These are phyloP conservation scores for Baudoinia panamericana DNA, from an alignment of 495 filamentous ascomycete genomes.

Conservation along the genomic window DNA sequence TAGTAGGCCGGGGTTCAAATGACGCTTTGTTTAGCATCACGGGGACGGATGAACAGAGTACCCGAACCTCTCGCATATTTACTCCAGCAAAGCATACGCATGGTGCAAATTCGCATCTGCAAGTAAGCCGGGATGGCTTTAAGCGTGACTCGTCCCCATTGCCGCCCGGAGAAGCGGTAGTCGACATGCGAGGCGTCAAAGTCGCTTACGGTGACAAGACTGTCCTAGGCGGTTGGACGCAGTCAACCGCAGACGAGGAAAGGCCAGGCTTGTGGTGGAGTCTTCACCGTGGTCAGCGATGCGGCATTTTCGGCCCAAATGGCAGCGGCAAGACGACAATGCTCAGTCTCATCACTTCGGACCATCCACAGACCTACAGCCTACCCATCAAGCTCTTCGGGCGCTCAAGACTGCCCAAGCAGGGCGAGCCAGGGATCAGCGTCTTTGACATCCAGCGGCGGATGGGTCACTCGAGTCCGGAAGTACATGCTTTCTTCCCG, in stretches of 20 bases:
- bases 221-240: conserved; percentile 67
- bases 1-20: conserved; percentile 40
- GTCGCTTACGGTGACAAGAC: conserved; percentile 68
- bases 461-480: conserved; percentile 83
- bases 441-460: conserved; percentile 84
- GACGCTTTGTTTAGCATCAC: too few relatives aligned
- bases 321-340: conserved; percentile 81
- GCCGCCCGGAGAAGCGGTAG: conserved; percentile 45
- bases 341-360: conserved; percentile 80
- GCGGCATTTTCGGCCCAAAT: conserved; percentile 86
- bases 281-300: conserved; percentile 68
- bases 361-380: conserved; percentile 89
- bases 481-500: conserved; percentile 88
- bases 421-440: conserved; percentile 60
- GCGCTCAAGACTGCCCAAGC: conserved; percentile 60
- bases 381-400: conserved; percentile 77
- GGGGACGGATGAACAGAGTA: too few relatives aligned
- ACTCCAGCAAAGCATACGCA: background rate
- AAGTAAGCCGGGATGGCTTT: conserved; percentile 16
- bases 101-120: background rate
- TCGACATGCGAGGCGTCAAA: conserved; percentile 73
- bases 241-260: conserved; percentile 35
- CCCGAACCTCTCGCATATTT: background rate
- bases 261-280: conserved; percentile 64
- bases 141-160: conserved; percentile 1